Conservation (phyloP, 1,284 basidiomycete genomes). For the Fomitopsis pinicola region DNA sequence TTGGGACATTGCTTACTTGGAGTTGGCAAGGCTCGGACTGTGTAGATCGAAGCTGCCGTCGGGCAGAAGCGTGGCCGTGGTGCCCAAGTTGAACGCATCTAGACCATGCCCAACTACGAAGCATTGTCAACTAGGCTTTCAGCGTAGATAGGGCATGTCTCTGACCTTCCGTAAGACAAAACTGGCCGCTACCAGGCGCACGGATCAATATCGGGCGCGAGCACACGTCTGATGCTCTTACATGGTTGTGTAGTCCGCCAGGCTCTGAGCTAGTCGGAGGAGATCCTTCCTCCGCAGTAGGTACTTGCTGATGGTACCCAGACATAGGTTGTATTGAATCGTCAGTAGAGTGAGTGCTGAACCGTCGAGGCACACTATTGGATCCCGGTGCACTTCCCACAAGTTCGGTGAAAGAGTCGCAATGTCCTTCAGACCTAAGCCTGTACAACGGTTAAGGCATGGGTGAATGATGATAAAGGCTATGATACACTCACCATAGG, state of each 20-base stretch:
- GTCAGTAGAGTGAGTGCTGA: constrained; percentile 32
- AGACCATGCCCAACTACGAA: constrained; percentile 30
- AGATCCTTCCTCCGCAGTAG: constrained; percentile 20
- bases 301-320: constrained; percentile 29
- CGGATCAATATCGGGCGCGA: too few relatives aligned
- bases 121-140: too few relatives aligned
- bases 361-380: constrained; percentile 31
- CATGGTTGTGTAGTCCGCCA: constrained; percentile 22
- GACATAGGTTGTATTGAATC: constrained; percentile 40
- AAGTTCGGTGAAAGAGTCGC: constrained; percentile 30
- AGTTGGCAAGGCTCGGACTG: constrained; percentile 24
- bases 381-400: constrained; percentile 36
- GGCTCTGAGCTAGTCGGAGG: constrained; percentile 13
- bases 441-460: constrained; percentile 12
- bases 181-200: constrained; percentile 26
- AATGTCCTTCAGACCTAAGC: constrained; percentile 30
- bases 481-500: not conserved
- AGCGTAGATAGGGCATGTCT: too few relatives aligned
- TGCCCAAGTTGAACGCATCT: constrained; percentile 31
- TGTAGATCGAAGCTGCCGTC: constrained; percentile 28
- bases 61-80: constrained; percentile 26
- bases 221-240: constrained; percentile 10
- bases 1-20: constrained; percentile 5
- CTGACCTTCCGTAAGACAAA: constrained; percentile 27
- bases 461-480: not conserved